Conservation (phyloP, 352 stramenopile genomes). For the Globisporangium uncinulatum region DNA sequence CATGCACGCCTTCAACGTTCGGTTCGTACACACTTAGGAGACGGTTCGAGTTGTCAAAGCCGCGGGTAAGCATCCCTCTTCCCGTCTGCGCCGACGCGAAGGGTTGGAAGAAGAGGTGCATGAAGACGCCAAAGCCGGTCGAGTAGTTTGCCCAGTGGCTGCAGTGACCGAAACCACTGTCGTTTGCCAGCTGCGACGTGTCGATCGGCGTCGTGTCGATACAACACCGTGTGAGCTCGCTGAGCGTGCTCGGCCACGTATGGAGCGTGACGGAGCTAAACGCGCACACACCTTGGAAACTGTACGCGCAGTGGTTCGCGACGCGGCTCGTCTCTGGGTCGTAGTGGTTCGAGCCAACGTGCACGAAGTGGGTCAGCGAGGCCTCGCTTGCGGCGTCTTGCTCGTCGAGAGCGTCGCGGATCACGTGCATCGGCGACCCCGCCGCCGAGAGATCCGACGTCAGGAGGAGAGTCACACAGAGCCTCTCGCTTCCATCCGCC, state of each 20-base stretch:
- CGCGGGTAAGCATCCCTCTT: constrained; percentile 57
- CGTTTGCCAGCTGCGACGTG: constrained; percentile 30
- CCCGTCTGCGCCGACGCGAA: constrained; percentile 32
- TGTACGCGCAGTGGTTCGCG: constrained; percentile 44
- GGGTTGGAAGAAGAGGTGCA: constrained; percentile 57
- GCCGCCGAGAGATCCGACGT: constrained; percentile 26
- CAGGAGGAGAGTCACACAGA: constrained; percentile 44
- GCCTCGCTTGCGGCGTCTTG: constrained; percentile 10
- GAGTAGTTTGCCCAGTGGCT: constrained; percentile 61
- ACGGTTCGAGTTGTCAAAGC: constrained; percentile 69
- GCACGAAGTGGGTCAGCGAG: constrained; percentile 49
- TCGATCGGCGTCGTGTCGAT: constrained; percentile 52
- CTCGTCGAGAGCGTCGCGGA: neutral
- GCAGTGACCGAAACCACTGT: constrained; percentile 38
- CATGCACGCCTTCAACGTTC: neutral
- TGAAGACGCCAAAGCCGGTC: constrained; percentile 53
- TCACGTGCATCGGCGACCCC: neutral
- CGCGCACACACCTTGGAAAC: constrained; percentile 36
- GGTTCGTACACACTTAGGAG: constrained; percentile 42
- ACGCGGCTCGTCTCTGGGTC: constrained; percentile 35
- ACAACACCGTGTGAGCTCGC: constrained; percentile 41
- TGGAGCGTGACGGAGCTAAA: constrained; percentile 64
- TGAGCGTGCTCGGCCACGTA: constrained; percentile 42
- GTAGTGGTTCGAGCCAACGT: constrained; percentile 60
- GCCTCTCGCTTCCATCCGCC: constrained; percentile 23